phyloP scores from a whole-genome alignment of 2,329 filamentous ascomycete genomes.

The Penicillium sp. region DNA sequence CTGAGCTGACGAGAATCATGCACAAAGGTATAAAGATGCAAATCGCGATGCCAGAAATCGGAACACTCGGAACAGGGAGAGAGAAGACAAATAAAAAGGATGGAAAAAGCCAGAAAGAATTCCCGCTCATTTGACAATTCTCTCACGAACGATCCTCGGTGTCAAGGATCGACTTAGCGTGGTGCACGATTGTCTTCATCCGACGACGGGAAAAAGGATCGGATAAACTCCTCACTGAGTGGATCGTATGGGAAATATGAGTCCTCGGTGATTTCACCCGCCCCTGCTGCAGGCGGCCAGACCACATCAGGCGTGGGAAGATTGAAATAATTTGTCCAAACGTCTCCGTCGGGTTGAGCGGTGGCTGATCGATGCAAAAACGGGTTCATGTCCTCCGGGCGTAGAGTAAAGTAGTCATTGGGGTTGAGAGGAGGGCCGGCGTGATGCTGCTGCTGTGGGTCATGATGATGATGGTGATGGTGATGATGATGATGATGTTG shows the following conservation, averaged over 20 bases:
- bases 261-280: conserved; percentile 17
- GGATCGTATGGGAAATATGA: conserved; percentile 36
- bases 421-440: neutral
- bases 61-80: no score
- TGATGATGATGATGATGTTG: no score
- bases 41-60: no score
- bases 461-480: no score
- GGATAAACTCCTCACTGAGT: conserved; percentile 34
- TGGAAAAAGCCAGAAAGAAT: no score
- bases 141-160: conserved; percentile 1
- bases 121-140: neutral
- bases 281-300: conserved; percentile 7
- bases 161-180: neutral
- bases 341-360: conserved; percentile 5
- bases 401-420: conserved; percentile 12
- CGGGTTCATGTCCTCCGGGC: conserved; percentile 5
- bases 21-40: neutral
- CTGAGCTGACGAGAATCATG: neutral
- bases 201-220: conserved; percentile 31
- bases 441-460: neutral
- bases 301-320: conserved; percentile 12
- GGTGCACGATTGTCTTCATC: conserved; percentile 24
- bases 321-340: conserved; percentile 11
- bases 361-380: conserved; percentile 6
- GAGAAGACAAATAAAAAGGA: neutral